phyloP scores from a whole-genome alignment of 164 flowering plant species.

The Macadamia integrifolia region DNA sequence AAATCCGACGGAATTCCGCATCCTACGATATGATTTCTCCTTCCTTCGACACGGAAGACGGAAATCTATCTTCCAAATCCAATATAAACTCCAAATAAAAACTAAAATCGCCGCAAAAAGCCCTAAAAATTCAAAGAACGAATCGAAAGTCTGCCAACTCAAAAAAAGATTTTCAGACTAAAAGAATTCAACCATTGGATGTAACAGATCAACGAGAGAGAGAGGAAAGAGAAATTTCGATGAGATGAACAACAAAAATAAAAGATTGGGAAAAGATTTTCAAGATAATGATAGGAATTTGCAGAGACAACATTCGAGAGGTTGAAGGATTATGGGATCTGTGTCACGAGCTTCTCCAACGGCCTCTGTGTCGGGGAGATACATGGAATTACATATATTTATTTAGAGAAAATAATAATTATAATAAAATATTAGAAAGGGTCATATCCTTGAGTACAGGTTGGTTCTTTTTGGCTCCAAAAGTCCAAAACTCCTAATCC shows the following conservation, averaged over 20 bases:
- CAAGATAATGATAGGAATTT: background rate
- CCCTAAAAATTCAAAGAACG: background rate
- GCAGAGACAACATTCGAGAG: background rate
- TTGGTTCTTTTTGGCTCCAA: background rate
- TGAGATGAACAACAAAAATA: no score
- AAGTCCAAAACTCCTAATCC: background rate
- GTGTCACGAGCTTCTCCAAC: background rate
- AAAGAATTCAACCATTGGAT: background rate
- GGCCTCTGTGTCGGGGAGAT: background rate
- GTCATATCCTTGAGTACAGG: constrained; percentile 10
- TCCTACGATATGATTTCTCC: background rate
- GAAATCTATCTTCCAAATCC: background rate
- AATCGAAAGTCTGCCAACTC: background rate
- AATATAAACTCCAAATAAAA: background rate
- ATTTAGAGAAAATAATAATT: background rate
- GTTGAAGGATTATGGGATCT: background rate
- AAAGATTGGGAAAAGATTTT: background rate
- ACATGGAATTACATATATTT: background rate
- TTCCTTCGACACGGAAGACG: background rate
- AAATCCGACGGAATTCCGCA: background rate
- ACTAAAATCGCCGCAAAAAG: background rate
- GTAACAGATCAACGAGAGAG: background rate
- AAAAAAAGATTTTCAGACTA: background rate
- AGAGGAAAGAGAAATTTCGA: background rate
- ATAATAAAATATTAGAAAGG: constrained; percentile 17